Base-by-base conservation (phyloP, 495 filamentous ascomycete species). In the Pseudoneurospora amorphoporcata region DNA sequence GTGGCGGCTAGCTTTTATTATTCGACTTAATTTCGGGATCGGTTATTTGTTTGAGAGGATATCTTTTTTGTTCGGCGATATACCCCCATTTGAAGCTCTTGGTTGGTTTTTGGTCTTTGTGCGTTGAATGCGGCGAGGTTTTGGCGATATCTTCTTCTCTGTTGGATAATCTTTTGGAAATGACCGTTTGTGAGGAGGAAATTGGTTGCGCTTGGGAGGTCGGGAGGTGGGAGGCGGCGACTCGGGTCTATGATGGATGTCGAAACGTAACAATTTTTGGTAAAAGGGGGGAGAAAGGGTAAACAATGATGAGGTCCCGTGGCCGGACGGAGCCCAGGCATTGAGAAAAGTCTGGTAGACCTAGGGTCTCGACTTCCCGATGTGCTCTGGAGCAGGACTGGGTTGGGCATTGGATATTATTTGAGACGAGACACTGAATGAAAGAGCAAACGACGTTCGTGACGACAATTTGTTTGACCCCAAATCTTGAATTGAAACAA, bases 1-100 rank as follows among this genome's bases (percentile, higher is more conserved):
- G 53, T 29, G 29, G 17, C 19, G 12, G 35, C 35, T 37, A 5
- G 35, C 5, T 35, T 35, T 35, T 65, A 16, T 65, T 65, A 16
- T 17, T 35, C 35, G 32, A 29, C 37, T 53, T 38, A 61, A 69
- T 70, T 53, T n/a, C 58, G 39, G 12, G 4, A 7, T 37, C 39
- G 35, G 16, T 38, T 39, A 8, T 43, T 45, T 41, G 41, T 69
- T 23, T 41, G 72, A 68, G 61, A 68, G 9, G 72, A 37, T 75
- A 73, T 68, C 70, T 68, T 39, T 45, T 39, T 71, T 23, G 41
- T 38, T 58, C 65, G 42, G 65, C 73, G 73, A 74, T 74, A 74
- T 74, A 74, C 73, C 73, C 73, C 73, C 47, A 29, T 58, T 72
- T 72, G 10, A 53, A 65, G 23, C 39, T 74, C 69, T 38, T 39